These are phyloP conservation scores for Gelatoporia subvermispora DNA, from an alignment of 768 basidiomycete genomes.

Conservation along the genomic window DNA sequence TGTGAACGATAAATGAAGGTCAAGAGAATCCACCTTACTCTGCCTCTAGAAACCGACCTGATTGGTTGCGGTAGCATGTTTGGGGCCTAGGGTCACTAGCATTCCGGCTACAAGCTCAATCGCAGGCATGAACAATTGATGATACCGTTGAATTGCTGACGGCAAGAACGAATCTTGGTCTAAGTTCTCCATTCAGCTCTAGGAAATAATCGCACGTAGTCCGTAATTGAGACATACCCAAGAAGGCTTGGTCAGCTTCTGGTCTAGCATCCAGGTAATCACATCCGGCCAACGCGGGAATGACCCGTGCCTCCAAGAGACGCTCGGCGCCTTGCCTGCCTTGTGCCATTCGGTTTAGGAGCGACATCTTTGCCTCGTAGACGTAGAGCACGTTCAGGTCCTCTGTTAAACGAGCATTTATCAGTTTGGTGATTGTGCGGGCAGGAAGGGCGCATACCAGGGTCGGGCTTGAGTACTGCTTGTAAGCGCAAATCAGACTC, in stretches of 20 bases:
- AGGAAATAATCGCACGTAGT: conserved; percentile 1
- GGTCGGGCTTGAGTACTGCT: conserved; percentile 80
- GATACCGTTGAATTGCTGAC: conserved; percentile 82
- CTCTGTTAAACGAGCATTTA: conserved; percentile 39
- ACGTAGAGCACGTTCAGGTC: conserved; percentile 90
- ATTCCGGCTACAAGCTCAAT: conserved; percentile 77
- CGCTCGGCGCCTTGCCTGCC: conserved; percentile 81
- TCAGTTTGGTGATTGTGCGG: background rate
- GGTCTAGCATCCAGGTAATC: conserved; percentile 86
- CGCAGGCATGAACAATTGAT: conserved; percentile 84
- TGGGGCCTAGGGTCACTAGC: conserved; percentile 69
- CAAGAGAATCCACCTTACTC: too few species aligned
- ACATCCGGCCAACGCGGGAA: conserved; percentile 74
- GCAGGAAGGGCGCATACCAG: conserved; percentile 48
- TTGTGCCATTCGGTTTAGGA: conserved; percentile 81
- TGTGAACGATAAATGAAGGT: conserved; percentile 25
- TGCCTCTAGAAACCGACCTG: conserved; percentile 62
- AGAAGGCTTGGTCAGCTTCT: conserved; percentile 74
- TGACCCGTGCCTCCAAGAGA: conserved; percentile 70
- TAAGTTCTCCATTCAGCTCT: background rate
- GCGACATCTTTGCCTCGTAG: conserved; percentile 91
- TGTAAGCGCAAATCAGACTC: conserved; percentile 74
- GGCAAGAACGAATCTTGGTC: conserved; percentile 87
- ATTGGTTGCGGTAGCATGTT: conserved; percentile 60
- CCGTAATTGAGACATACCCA: conserved; percentile 47